A percentile compares a stretch with the other conserved stretches of the same genome.
Conservation (phyloP, 345 rosid genomes). For the Odontarrhena argentea region DNA sequence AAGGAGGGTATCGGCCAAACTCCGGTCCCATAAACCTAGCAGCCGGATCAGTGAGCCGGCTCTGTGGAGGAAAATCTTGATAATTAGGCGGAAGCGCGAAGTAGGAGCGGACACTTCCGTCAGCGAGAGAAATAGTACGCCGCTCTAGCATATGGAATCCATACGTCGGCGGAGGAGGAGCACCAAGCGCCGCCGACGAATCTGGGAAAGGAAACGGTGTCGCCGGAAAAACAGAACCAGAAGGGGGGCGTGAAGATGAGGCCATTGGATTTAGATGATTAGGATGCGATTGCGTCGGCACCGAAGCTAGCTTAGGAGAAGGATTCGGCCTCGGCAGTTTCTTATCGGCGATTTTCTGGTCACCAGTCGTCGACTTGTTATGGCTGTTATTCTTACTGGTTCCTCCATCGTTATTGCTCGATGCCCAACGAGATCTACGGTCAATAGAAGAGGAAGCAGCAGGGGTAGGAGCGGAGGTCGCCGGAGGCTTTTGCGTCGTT, state of each 20-base stretch:
- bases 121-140: slow-evolving; percentile 73
- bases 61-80: slow-evolving; percentile 58
- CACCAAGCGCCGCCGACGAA: slow-evolving; percentile 52
- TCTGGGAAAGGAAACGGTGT: slow-evolving; percentile 55
- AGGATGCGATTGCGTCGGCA: slow-evolving; percentile 45
- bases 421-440: slow-evolving; percentile 72
- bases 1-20: slow-evolving; percentile 42
- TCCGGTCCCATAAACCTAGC: slow-evolving; percentile 41
- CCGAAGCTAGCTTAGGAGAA: slow-evolving; percentile 38
- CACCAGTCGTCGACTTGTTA: slow-evolving; percentile 30
- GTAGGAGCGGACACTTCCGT: slow-evolving; percentile 93
- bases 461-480: slow-evolving; percentile 41
- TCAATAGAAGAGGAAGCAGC: slow-evolving; percentile 39
- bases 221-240: slow-evolving; percentile 29
- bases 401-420: slow-evolving; percentile 39
- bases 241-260: slow-evolving; percentile 38
- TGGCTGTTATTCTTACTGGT: slow-evolving; percentile 28
- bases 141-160: slow-evolving; percentile 98
- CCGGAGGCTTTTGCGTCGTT: slow-evolving; percentile 42
- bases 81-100: slow-evolving; percentile 93
- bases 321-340: slow-evolving; percentile 43
- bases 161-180: slow-evolving; percentile 79
- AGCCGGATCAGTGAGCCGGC: slow-evolving; percentile 36
- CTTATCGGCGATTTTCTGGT: slow-evolving; percentile 40
- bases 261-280: slow-evolving; percentile 42